A percentile compares a stretch with the other conserved stretches of the same genome.
phyloP scores from a whole-genome alignment of 352 stramenopile species.

The Plasmopara halstedii region DNA sequence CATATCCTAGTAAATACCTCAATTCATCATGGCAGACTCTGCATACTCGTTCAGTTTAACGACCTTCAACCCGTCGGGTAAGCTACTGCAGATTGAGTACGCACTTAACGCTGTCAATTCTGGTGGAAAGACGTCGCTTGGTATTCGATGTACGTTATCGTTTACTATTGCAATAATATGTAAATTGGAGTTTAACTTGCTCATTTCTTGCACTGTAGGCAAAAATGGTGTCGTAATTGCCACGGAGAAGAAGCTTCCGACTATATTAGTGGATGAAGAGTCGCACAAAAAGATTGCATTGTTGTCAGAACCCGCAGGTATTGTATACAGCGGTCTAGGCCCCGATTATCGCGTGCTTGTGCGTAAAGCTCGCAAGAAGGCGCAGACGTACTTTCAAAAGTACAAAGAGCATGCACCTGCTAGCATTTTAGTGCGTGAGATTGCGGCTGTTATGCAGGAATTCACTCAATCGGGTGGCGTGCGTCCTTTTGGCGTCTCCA shows the following conservation, averaged over 20 bases:
- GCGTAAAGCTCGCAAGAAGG: slow-evolving; percentile 93
- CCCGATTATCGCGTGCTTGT: slow-evolving; percentile 98
- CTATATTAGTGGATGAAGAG: slow-evolving; percentile 92
- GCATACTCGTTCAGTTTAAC: slow-evolving; percentile 99
- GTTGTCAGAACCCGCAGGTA: slow-evolving; percentile 87
- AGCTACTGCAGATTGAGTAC: slow-evolving; percentile 99
- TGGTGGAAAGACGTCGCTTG: slow-evolving; percentile 95
- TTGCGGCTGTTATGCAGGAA: slow-evolving; percentile 98
- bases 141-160: slow-evolving; percentile 89
- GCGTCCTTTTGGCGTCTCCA: slow-evolving; percentile 97
- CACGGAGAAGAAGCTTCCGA: slow-evolving; percentile 97
- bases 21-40: slow-evolving; percentile 92
- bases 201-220: slow-evolving; percentile 43
- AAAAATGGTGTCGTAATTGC: slow-evolving; percentile 99
- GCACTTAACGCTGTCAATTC: slow-evolving; percentile 97
- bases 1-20: slow-evolving; percentile 1
- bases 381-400: slow-evolving; percentile 93
- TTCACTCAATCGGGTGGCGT: slow-evolving; percentile 97
- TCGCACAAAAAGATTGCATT: slow-evolving; percentile 95
- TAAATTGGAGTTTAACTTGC: neutral
- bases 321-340: slow-evolving; percentile 97
- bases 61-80: slow-evolving; percentile 98
- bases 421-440: slow-evolving; percentile 93
- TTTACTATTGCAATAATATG: neutral
- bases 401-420: slow-evolving; percentile 94